phyloP scores from a whole-genome alignment of 148 eudicot species.

The Oxyria digyna region DNA sequence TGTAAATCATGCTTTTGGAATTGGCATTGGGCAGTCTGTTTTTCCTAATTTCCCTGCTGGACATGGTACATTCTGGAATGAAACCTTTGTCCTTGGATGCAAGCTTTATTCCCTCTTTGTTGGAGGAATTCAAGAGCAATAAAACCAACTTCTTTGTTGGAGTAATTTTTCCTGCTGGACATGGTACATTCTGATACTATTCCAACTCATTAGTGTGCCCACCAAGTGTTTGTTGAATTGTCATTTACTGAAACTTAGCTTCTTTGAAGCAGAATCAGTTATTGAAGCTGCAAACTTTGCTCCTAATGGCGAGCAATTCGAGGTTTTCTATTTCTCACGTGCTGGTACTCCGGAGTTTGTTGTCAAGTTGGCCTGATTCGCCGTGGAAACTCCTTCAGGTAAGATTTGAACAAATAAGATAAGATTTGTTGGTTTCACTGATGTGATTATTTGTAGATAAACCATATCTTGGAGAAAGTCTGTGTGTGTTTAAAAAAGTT shows the following conservation, averaged over 20 bases:
- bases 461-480: neutral
- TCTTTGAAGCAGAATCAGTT: conserved; percentile 51
- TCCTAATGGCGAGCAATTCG: conserved; percentile 54
- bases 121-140: conserved; percentile 95
- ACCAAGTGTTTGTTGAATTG: no score
- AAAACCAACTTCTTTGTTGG: conserved; percentile 75
- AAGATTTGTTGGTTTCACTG: neutral
- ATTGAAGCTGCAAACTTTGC: conserved; percentile 55
- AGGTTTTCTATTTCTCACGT: conserved; percentile 79
- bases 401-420: neutral
- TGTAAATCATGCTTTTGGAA: conserved; percentile 60
- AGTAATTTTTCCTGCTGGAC: no score
- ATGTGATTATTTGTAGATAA: neutral
- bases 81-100: conserved; percentile 46
- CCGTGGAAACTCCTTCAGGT: conserved; percentile 99
- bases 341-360: conserved; percentile 94
- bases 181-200: no score
- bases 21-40: conserved; percentile 61
- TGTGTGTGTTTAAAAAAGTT: neutral
- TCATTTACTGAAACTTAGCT: no score
- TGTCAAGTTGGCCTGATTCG: conserved; percentile 85
- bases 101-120: conserved; percentile 53
- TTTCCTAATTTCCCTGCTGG: conserved; percentile 62
- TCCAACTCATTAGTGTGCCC: no score
- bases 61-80: conserved; percentile 65